These are phyloP conservation scores for Eucalyptus cladocalyx DNA, from an alignment of 345 rosid species.

Conservation along the genomic window DNA sequence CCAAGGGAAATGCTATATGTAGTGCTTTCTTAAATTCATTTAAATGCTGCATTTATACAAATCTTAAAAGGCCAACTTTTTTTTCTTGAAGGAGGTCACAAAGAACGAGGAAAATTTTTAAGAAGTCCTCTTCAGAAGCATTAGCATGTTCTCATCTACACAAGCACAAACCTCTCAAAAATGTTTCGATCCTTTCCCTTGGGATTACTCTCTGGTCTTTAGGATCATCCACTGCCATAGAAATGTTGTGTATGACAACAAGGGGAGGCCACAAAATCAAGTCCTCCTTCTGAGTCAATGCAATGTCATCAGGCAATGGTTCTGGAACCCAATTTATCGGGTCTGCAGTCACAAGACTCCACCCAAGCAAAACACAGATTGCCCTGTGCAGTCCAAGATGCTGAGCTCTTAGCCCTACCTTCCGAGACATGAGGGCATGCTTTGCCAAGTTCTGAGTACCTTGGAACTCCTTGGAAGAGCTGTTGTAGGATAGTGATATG, in stretches of 20 bases:
- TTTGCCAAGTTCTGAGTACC: constrained; percentile 32
- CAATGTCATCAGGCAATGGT: constrained; percentile 24
- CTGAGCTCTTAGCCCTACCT: constrained; percentile 28
- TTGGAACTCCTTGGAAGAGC: constrained; percentile 41
- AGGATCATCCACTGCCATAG: constrained; percentile 32
- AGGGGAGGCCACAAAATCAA: constrained; percentile 46
- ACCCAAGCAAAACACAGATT: constrained; percentile 44
- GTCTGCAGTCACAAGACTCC: constrained; percentile 30
- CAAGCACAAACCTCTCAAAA: constrained; percentile 28
- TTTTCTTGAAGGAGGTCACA: not conserved
- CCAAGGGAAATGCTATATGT: not conserved
- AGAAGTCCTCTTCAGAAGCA: not conserved
- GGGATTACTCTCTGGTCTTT: constrained; percentile 37
- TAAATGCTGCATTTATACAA: not conserved
- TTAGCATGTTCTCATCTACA: not conserved
- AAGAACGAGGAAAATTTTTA: not conserved
- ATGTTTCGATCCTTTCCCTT: constrained; percentile 31
- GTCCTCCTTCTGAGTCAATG: constrained; percentile 33
- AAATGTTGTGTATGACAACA: constrained; percentile 33
- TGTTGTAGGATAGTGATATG: not conserved
- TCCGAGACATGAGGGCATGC: constrained; percentile 48
- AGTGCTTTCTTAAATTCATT: not conserved
- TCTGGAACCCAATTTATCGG: constrained; percentile 25
- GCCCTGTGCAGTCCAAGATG: constrained; percentile 51
- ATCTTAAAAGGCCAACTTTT: not conserved